Base-by-base conservation (phyloP, 352 stramenopile genomes). In the Globisporangium apiculatum region DNA sequence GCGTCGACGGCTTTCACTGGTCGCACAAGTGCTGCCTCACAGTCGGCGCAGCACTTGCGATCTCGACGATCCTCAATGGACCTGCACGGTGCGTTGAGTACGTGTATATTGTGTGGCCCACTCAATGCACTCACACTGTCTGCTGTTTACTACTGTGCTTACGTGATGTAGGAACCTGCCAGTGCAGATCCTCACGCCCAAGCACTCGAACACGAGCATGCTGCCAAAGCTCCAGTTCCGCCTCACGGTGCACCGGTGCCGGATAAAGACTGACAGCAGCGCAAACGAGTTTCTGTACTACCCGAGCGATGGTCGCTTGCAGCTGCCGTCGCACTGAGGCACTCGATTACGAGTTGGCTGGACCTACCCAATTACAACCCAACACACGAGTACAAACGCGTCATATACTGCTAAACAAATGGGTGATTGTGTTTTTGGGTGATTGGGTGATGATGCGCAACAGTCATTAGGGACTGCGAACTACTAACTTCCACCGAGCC, bases 21-120 rank as follows among this genome's bases (percentile, higher is more conserved):
- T 76, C 79, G 24, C 83, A 93, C 69, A 93, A 93, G 63, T 90
- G 79, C 63, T 93, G 83, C 57, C 72, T 93, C 50, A 93, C 83
- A 1, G 70, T 89, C 37, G 83, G 83, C 53, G 83, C 83, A 0
- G 83, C 83, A 12, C 72, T 93, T 14, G 83, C 83, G 12, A 93
- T 93, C 53, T 88, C 81, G 7, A 93, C 80, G 10, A 86, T 93
- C 54, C 66, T 93, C 4, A 87, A 91, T 38, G 82, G 80, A 5
- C 86, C 80, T 2, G 64, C 66, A 24, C 65, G 69, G 64, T 67
- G 50, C 48, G 60, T 24, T 0, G 37, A 31, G 15, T 48, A 17
- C n/a, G 2, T 38, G n/a, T 41, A 12, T 31, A 31, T 31, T 31
- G 18, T 47, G 57, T 31, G 35, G 43, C 17, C n/a, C 49, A 52